These are phyloP conservation scores for Pterulicium gracile DNA, from an alignment of 1,284 basidiomycete species.

Conservation along the genomic window DNA sequence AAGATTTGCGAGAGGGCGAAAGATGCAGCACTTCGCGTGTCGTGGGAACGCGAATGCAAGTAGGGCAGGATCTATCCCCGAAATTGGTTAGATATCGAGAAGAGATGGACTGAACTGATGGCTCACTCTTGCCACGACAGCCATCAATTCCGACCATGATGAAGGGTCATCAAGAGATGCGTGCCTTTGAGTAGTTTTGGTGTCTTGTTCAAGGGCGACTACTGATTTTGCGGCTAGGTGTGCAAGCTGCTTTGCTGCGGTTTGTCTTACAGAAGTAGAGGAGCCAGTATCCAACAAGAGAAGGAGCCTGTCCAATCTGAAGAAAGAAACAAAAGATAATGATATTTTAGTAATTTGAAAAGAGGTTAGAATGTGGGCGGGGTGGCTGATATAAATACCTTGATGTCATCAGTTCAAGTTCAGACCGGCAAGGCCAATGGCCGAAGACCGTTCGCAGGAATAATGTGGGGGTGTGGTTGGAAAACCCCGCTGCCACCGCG, in stretches of 20 bases:
- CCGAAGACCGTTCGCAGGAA: conserved; percentile 26
- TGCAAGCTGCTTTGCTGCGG: conserved; percentile 88
- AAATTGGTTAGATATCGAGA: conserved; percentile 1
- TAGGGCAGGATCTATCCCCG: conserved; percentile 70
- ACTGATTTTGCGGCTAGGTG: conserved; percentile 80
- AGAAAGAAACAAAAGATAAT: no score
- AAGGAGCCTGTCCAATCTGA: conserved; percentile 85
- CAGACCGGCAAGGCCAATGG: conserved; percentile 3
- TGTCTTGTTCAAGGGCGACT: conserved; percentile 69
- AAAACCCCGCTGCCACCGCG: neutral
- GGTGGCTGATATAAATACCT: conserved; percentile 30
- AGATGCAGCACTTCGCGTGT: conserved; percentile 79
- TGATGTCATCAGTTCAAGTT: conserved; percentile 49
- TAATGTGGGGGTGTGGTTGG: conserved; percentile 20
- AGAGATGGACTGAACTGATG: conserved; percentile 3
- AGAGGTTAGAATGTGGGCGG: conserved; percentile 11
- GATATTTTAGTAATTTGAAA: conserved; percentile 8
- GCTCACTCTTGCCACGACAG: conserved; percentile 67
- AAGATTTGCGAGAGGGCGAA: conserved; percentile 82
- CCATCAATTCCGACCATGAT: conserved; percentile 74
- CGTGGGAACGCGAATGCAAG: conserved; percentile 79
- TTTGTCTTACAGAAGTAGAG: conserved; percentile 73
- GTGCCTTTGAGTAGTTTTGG: conserved; percentile 52
- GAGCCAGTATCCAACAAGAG: conserved; percentile 87
- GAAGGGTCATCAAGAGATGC: conserved; percentile 49